Conservation (phyloP, 2,329 filamentous ascomycete genomes). For the Arthrobotrys entomopaga region DNA sequence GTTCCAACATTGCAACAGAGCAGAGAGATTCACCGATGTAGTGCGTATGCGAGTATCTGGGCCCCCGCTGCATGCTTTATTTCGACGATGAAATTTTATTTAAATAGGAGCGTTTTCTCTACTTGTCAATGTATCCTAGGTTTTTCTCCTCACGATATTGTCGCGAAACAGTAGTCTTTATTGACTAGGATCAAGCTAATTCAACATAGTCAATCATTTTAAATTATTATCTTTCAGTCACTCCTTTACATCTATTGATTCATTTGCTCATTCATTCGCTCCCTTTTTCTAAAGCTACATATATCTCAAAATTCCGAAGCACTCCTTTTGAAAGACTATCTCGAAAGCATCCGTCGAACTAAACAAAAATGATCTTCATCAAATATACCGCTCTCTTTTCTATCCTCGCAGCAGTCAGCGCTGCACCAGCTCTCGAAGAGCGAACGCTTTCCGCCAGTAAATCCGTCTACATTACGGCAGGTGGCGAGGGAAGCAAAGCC, state of each 20-base stretch:
- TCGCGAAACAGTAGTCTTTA: no score
- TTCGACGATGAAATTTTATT: background rate
- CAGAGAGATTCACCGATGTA: no score
- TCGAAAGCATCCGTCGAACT: background rate
- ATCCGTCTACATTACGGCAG: background rate
- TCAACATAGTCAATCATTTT: no score
- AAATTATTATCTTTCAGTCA: no score
- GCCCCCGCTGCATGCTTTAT: background rate
- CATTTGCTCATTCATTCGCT: background rate
- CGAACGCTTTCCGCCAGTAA: background rate
- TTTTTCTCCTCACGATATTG: background rate
- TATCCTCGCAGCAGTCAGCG: slow-evolving; percentile 9
- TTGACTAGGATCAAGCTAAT: no score
- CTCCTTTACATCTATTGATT: background rate
- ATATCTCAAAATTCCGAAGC: background rate
- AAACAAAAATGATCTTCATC: slow-evolving; percentile 18
- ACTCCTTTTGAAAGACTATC: background rate
- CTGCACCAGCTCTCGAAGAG: slow-evolving; percentile 11
- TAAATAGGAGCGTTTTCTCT: background rate
- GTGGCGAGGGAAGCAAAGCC: background rate
- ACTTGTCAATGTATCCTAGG: background rate
- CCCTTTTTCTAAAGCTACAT: background rate
- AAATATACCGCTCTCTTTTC: slow-evolving; percentile 22
- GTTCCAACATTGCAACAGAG: no score
- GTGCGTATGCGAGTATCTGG: no score